Conservation (phyloP, 306 rosid species). For the Dalbergia cochinchinensis region DNA sequence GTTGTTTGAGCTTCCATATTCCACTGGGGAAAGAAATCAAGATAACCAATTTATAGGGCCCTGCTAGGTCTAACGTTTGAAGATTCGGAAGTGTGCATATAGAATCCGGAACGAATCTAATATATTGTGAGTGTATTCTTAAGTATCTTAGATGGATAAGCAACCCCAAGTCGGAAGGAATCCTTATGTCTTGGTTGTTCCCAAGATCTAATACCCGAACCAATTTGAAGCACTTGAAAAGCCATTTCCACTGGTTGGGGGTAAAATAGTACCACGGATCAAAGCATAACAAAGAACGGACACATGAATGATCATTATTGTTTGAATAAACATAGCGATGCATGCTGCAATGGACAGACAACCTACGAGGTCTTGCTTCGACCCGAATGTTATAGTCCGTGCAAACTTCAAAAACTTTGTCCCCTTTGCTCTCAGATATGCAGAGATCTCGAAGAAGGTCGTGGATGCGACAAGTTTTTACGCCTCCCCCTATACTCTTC, state of each 20-base stretch:
- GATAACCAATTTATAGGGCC: neutral
- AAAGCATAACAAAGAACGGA: slow-evolving; percentile 42
- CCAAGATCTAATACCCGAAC: slow-evolving; percentile 37
- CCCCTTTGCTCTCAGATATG: slow-evolving; percentile 33
- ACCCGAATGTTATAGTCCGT: neutral
- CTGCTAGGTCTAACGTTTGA: slow-evolving; percentile 17
- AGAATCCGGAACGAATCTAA: slow-evolving; percentile 38
- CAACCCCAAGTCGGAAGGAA: slow-evolving; percentile 19
- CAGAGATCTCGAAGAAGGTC: slow-evolving; percentile 39
- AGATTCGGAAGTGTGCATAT: slow-evolving; percentile 38
- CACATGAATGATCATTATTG: slow-evolving; percentile 31
- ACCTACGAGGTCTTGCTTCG: slow-evolving; percentile 29
- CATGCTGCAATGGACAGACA: slow-evolving; percentile 21
- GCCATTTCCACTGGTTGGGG: neutral
- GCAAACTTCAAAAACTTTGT: slow-evolving; percentile 23
- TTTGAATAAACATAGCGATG: slow-evolving; percentile 21
- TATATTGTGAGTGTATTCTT: neutral
- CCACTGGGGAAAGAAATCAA: slow-evolving; percentile 1
- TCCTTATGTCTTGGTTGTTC: neutral
- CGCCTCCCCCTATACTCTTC: neutral
- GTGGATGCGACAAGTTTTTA: slow-evolving; percentile 37
- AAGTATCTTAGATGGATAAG: slow-evolving; percentile 45
- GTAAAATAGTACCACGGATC: rapidly evolving
- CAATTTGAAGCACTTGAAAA: slow-evolving; percentile 30
- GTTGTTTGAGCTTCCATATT: slow-evolving; percentile 25